Evolutionary conservation across 2,329 filamentous ascomycete species (phyloP).

Genomic region (Hymenoscyphus scutula): DNA sequence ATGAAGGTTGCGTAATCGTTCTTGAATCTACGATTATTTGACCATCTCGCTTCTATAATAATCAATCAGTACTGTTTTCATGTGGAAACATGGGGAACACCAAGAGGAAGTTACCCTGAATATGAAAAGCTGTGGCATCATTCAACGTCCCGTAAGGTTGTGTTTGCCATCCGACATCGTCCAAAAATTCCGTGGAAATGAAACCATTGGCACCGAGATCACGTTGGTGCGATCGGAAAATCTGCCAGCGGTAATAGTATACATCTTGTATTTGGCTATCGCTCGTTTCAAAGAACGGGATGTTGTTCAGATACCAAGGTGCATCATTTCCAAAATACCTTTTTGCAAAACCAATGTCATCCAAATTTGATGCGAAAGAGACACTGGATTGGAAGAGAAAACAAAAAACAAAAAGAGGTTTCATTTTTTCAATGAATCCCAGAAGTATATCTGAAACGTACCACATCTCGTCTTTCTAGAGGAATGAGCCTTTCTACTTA

Average conservation of each 20-base stretch:
- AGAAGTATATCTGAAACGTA: not conserved
- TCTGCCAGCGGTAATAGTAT: not conserved
- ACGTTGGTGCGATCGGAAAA: not conserved
- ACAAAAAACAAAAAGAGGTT: not conserved
- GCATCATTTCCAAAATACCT: not conserved
- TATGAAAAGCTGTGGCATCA: not conserved
- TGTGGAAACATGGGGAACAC: not conserved
- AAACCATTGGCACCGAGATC: not conserved
- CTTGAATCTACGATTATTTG: not conserved
- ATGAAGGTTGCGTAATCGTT: not conserved
- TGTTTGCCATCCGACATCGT: not conserved
- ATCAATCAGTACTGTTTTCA: not conserved
- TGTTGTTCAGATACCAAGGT: not conserved
- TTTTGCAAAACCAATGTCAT: not conserved
- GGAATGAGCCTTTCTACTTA: not conserved
- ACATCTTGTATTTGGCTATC: not conserved
- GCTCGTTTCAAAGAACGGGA: not conserved
- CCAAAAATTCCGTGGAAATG: not conserved
- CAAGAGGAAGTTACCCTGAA: not conserved
- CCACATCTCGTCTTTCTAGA: not conserved
- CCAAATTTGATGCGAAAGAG: not conserved
- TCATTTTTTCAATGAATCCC: not conserved
- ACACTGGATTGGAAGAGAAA: not conserved
- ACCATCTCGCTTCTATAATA: not conserved
- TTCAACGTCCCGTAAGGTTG: not conserved